Evolutionary conservation across 2,329 filamentous ascomycete genomes (phyloP), one percentile per base, ranked within the genome.

Genomic region (Ascochyta lentis): DNA sequence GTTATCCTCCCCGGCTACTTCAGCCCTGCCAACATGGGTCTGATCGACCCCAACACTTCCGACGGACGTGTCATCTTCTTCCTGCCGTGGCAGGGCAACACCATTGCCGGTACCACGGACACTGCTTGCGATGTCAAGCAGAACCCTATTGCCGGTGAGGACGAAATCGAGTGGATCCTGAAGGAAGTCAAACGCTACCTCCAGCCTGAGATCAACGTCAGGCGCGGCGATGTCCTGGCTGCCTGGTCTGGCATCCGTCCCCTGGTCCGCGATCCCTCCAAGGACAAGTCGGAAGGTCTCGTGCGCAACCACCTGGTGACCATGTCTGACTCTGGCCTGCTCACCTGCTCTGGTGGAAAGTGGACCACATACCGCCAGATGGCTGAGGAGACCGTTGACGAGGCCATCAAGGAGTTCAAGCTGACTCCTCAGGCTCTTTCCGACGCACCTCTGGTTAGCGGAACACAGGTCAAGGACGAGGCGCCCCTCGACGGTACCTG

Each of bases 321-420:
- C 57, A 83, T 91, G 45, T 94, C 91, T n/a, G 76, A 84, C 2
- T 91, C 90, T 6, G 92, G 92, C 10, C 83, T 96, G 19, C 79
- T 96, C 63, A 96, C 92, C 31, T 93, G 91, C 70, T 91, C 91
- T 26, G 92, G 92, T 65, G 92, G 92, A 43, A 96, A 96, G 78
- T 96, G 92, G 92, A 96, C 92, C 3, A 96, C 92, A 1, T 96
- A 96, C 78, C 88, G 92, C 53, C 90, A 96, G 76, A 96, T 96
- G 92, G 90, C 91, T 22, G 91, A 96, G 77, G 91, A 96, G 73
- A 90, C 89, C 40, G 91, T 96, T 39, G 91, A 96, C 68, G 88
- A 90, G 68, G 90, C 91, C 9, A 84, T 95, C 73, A 80, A 83
- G 48, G 81, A 85, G 56, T 94, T 92, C 76, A 78, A 80, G 8